Percentiles rank a stretch among this genome's conserved stretches.
These are phyloP conservation scores for Aaosphaeria pasadenensis DNA, from an alignment of 2,329 filamentous ascomycete genomes.

Conservation along the genomic window DNA sequence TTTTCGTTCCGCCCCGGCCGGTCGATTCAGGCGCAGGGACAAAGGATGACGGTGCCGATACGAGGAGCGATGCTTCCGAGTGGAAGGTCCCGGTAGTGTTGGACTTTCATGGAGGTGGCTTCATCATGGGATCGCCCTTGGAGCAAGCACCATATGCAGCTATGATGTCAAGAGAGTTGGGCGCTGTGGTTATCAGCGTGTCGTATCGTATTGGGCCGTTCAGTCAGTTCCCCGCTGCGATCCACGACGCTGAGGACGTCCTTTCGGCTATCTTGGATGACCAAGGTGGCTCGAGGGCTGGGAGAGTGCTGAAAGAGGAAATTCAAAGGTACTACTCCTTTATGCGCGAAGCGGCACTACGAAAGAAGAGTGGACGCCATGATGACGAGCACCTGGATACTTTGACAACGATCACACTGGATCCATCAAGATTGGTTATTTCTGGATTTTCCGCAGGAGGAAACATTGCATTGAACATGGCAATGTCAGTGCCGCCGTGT, in stretches of 20 bases:
- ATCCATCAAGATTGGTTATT: constrained; percentile 39
- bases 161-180: constrained; percentile 43
- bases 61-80: constrained; percentile 16
- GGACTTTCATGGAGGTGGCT: constrained; percentile 45
- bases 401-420: constrained; percentile 29
- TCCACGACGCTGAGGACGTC: constrained; percentile 48
- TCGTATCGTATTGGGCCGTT: constrained; percentile 50
- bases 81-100: constrained; percentile 40
- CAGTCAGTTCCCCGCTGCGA: constrained; percentile 46
- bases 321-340: constrained; percentile 32
- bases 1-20: constrained; percentile 40
- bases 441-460: constrained; percentile 48
- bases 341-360: constrained; percentile 16
- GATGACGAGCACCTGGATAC: constrained; percentile 12
- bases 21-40: constrained; percentile 18
- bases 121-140: constrained; percentile 42
- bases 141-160: constrained; percentile 48
- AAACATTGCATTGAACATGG: constrained; percentile 47
- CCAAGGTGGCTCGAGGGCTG: constrained; percentile 25
- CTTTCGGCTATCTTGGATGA: constrained; percentile 42
- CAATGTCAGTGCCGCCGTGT: constrained; percentile 33
- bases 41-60: constrained; percentile 11
- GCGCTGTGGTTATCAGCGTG: constrained; percentile 44
- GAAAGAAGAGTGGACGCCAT: constrained; percentile 13
- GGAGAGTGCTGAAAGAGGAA: constrained; percentile 31